Evolutionary conservation across 768 basidiomycete species (phyloP).

Genomic region (Lentinula guzmanii): DNA sequence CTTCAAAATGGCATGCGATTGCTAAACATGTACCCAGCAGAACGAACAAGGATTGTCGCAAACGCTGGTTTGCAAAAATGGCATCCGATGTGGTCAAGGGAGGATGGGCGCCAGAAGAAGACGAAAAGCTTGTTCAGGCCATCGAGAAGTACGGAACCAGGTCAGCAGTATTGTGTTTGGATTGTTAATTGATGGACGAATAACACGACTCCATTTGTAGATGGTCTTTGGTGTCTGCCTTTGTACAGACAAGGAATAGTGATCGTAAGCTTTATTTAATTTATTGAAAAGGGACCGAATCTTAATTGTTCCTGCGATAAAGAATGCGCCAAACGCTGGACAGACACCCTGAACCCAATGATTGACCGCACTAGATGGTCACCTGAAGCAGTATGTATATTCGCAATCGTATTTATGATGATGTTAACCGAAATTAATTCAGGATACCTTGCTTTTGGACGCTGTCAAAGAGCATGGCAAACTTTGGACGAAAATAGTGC

Average conservation of each 20-base stretch:
- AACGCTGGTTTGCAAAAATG: constrained; percentile 42
- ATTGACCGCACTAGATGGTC: constrained; percentile 60
- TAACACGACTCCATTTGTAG: constrained; percentile 19
- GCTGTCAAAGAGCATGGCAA: constrained; percentile 52
- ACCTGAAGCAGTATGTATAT: constrained; percentile 37
- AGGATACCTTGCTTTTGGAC: constrained; percentile 50
- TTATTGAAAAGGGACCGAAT: neutral
- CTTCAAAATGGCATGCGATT: constrained; percentile 13
- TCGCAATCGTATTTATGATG: neutral
- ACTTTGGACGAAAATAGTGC: constrained; percentile 59
- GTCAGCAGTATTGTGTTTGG: constrained; percentile 20
- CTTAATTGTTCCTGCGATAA: constrained; percentile 11
- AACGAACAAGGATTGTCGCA: constrained; percentile 25
- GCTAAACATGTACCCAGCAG: constrained; percentile 18
- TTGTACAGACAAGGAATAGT: constrained; percentile 52
- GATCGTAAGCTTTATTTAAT: constrained; percentile 37
- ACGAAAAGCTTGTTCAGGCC: constrained; percentile 49
- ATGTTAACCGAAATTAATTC: constrained; percentile 4
- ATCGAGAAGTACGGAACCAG: constrained; percentile 53
- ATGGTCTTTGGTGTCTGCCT: constrained; percentile 53
- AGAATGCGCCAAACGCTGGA: constrained; percentile 63
- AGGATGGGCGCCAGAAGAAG: constrained; percentile 57
- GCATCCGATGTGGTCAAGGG: constrained; percentile 57
- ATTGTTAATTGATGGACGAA: neutral
- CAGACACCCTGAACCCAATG: constrained; percentile 53